phyloP scores from a whole-genome alignment of 768 basidiomycete genomes.

The Leccinum boreale region DNA sequence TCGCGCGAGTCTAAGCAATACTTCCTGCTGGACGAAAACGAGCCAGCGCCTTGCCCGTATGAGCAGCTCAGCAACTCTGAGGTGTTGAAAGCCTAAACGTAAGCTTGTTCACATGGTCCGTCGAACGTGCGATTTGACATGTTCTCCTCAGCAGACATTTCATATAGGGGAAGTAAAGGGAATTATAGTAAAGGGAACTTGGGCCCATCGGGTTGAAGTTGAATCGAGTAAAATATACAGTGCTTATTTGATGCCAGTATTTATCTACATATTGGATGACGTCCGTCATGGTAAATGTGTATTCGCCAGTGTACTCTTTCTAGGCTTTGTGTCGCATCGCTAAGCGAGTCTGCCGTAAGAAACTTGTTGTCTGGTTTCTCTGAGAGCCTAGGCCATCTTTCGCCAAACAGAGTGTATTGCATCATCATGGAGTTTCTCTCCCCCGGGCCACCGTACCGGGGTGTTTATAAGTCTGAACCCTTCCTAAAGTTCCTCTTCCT shows the following conservation, averaged over 20 bases:
- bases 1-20: slow-evolving; percentile 23
- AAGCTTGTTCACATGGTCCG: not conserved
- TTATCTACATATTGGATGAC: not conserved
- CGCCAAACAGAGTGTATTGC: not conserved
- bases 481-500: not conserved
- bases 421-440: not conserved
- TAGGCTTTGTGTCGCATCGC: too few species aligned
- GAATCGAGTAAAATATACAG: not conserved
- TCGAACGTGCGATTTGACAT: not conserved
- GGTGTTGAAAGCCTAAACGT: slow-evolving; percentile 2
- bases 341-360: not conserved
- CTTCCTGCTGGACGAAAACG: slow-evolving; percentile 21
- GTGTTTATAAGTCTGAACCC: slow-evolving; percentile 1
- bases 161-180: not conserved
- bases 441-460: not conserved
- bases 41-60: slow-evolving; percentile 19
- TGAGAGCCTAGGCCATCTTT: not conserved
- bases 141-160: not conserved
- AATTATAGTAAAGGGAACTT: not conserved
- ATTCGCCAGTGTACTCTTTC: not conserved
- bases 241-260: not conserved
- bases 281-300: not conserved
- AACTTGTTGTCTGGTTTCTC: not conserved
- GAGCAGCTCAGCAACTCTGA: slow-evolving; percentile 6
- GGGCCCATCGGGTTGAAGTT: not conserved